Conservation (phyloP, 2,329 filamentous ascomycete genomes). For the Cladophialophora bantiana region DNA sequence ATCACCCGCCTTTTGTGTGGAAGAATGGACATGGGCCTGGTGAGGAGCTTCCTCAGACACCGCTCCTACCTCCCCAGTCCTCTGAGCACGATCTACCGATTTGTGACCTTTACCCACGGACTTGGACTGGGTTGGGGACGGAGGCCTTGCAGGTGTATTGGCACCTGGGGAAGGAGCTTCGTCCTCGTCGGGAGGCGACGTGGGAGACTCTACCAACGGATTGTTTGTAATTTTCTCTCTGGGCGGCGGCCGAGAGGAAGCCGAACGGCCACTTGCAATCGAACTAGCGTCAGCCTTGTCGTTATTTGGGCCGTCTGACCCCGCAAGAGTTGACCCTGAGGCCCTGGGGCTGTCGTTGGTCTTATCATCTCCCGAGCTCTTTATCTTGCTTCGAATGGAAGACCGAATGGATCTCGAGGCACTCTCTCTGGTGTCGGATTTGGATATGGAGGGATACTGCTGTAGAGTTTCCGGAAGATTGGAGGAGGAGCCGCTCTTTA, state of each 20-base stretch:
- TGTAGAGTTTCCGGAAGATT: constrained; percentile 67
- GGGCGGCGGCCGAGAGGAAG: constrained; percentile 43
- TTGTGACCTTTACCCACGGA: constrained; percentile 76
- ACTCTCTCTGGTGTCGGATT: constrained; percentile 92
- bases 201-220: constrained; percentile 40
- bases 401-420: constrained; percentile 78
- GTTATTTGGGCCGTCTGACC: constrained; percentile 60
- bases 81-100: constrained; percentile 80
- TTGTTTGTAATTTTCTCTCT: constrained; percentile 38
- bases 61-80: constrained; percentile 88
- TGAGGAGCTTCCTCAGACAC: constrained; percentile 90
- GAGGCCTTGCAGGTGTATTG: constrained; percentile 69
- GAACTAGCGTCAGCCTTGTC: constrained; percentile 78
- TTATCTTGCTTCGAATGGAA: constrained; percentile 76
- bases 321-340: constrained; percentile 70
- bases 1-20: constrained; percentile 75
- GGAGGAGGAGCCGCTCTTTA: constrained; percentile 48
- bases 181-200: constrained; percentile 46
- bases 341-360: constrained; percentile 76
- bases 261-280: constrained; percentile 63
- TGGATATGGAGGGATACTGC: constrained; percentile 89
- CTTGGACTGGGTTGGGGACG: constrained; percentile 84
- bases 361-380: constrained; percentile 69
- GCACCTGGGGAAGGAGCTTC: constrained; percentile 55
- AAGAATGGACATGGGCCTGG: constrained; percentile 64